Percentiles rank a stretch among this genome's conserved stretches.
phyloP scores from a whole-genome alignment of 441 rosid species.

The Erodium texanum region DNA sequence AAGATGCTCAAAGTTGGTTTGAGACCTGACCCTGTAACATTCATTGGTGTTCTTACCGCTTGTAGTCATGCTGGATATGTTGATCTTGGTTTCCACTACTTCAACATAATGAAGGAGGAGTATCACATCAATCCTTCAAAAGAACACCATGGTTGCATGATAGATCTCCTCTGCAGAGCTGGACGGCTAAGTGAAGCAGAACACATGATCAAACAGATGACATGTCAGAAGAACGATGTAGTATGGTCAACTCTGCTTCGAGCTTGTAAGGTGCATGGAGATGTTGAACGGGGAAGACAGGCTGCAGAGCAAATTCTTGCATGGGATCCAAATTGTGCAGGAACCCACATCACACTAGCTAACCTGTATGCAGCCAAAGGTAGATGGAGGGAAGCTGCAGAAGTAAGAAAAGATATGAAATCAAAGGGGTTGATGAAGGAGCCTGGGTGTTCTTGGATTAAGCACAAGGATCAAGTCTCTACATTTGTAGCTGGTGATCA shows the following conservation, averaged over 20 bases:
- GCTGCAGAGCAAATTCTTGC: constrained; percentile 61
- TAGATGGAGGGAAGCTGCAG: constrained; percentile 72
- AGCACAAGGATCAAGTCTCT: constrained; percentile 39
- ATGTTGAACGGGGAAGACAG: constrained; percentile 51
- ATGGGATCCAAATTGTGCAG: constrained; percentile 60
- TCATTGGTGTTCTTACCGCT: constrained; percentile 73
- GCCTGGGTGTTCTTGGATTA: constrained; percentile 73
- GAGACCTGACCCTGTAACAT: constrained; percentile 63
- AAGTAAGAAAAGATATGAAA: constrained; percentile 52
- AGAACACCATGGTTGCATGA: constrained; percentile 87
- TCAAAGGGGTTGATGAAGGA: constrained; percentile 74
- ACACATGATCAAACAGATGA: constrained; percentile 59
- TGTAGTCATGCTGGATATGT: constrained; percentile 75
- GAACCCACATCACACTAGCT: constrained; percentile 69
- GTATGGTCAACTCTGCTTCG: constrained; percentile 79
- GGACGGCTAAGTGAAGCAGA: constrained; percentile 70
- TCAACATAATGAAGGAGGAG: constrained; percentile 44
- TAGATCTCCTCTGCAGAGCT: constrained; percentile 78
- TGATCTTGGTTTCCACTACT: constrained; percentile 68
- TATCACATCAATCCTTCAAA: constrained; percentile 48
- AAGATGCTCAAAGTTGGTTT: constrained; percentile 41
- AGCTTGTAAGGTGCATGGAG: constrained; percentile 55
- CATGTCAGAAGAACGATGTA: constrained; percentile 59
- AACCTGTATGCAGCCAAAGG: constrained; percentile 64
- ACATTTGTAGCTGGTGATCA: constrained; percentile 60